Percentiles rank a stretch among this genome's conserved stretches.
Evolutionary conservation across 371 early-diverging fungal species (phyloP).

Genomic region (Fennellomyces sp.): DNA sequence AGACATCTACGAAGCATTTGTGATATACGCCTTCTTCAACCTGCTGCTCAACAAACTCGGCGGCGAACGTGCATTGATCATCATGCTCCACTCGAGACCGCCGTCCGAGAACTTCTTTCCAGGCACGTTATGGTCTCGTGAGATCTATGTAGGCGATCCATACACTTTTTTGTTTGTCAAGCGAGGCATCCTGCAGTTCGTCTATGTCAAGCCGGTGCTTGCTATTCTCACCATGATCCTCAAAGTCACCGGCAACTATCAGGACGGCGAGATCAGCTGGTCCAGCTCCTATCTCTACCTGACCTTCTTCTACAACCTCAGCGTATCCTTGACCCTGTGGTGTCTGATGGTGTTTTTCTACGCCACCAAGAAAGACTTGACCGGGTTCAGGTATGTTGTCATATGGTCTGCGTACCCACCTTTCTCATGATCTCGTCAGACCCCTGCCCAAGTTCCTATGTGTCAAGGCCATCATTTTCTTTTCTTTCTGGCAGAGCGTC

Average conservation of each 20-base stretch:
- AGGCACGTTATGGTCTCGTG: slow-evolving; percentile 70
- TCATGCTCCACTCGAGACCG: slow-evolving; percentile 75
- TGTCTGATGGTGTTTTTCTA: slow-evolving; percentile 89
- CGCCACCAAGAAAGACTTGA: slow-evolving; percentile 81
- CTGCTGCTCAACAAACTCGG: slow-evolving; percentile 89
- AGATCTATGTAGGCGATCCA: slow-evolving; percentile 91
- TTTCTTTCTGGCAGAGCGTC: slow-evolving; percentile 97
- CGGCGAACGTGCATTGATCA: slow-evolving; percentile 87
- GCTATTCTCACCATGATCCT: slow-evolving; percentile 82
- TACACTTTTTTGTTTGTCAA: slow-evolving; percentile 87
- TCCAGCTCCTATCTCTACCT: slow-evolving; percentile 82
- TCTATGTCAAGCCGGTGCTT: slow-evolving; percentile 86
- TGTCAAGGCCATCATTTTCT: slow-evolving; percentile 93
- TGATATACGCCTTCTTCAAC: slow-evolving; percentile 93
- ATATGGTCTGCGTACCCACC: background rate
- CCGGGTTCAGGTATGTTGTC: slow-evolving; percentile 71
- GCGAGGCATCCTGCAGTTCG: slow-evolving; percentile 93
- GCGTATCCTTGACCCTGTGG: slow-evolving; percentile 85
- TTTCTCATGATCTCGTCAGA: slow-evolving; percentile 36
- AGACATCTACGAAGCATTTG: slow-evolving; percentile 97
- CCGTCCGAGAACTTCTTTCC: slow-evolving; percentile 88
- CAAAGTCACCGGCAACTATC: slow-evolving; percentile 73
- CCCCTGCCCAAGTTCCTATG: slow-evolving; percentile 94
- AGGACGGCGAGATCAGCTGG: slow-evolving; percentile 80
- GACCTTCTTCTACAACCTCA: slow-evolving; percentile 84